These are phyloP conservation scores for Plasmopara muralis DNA, from an alignment of 352 stramenopile species.

Conservation along the genomic window DNA sequence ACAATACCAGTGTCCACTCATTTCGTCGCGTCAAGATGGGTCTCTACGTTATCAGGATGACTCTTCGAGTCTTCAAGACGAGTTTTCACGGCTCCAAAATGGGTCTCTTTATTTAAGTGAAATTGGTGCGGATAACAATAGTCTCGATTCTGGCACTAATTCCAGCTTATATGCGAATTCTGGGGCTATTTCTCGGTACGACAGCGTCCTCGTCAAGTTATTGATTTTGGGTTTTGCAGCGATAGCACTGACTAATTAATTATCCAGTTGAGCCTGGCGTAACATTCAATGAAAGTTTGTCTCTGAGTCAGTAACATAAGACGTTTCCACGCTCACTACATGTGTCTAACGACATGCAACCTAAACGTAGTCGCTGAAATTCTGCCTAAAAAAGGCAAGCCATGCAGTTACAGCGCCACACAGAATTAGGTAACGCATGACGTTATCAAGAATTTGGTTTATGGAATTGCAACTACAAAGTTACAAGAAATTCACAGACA, in stretches of 20 bases:
- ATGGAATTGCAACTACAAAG: no score
- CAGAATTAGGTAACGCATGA: no score
- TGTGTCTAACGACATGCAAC: no score
- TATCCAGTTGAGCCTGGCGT: background rate
- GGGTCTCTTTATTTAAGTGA: background rate
- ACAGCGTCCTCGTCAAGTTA: background rate
- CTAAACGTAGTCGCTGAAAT: no score
- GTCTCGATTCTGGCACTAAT: background rate
- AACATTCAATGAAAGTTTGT: no score
- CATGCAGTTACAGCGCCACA: no score
- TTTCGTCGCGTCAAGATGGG: background rate
- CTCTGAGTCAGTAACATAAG: no score
- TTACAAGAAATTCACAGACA: no score
- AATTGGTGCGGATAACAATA: background rate
- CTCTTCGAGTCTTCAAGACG: background rate
- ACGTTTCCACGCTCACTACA: no score
- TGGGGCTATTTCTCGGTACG: background rate
- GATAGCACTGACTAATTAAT: background rate
- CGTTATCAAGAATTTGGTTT: no score
- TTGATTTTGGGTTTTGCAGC: background rate
- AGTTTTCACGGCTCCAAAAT: background rate
- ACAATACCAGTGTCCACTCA: background rate
- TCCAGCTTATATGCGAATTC: background rate
- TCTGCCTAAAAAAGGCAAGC: no score
- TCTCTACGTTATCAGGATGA: background rate